Conservation (phyloP, 2,329 filamentous ascomycete species). For the Eutypella sp. region DNA sequence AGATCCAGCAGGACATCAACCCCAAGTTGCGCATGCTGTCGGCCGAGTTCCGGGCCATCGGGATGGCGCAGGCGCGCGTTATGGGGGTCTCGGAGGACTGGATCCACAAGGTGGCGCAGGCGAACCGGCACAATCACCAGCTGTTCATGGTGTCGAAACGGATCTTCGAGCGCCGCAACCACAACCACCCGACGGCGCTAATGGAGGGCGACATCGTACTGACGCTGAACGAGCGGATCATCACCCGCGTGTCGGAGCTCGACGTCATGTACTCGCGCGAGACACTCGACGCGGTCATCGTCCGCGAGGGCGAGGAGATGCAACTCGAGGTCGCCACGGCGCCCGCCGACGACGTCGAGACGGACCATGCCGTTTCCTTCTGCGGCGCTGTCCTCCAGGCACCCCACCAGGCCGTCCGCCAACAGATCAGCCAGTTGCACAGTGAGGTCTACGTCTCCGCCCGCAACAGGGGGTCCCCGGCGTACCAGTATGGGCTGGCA, state of each 20-base stretch:
- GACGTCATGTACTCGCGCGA: constrained; percentile 96
- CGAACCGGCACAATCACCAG: constrained; percentile 89
- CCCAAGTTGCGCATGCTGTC: constrained; percentile 87
- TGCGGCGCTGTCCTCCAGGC: constrained; percentile 91
- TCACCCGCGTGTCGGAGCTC: constrained; percentile 87
- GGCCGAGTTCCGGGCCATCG: constrained; percentile 89
- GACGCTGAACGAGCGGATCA: constrained; percentile 83
- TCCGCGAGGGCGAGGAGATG: constrained; percentile 79
- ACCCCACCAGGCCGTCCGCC: constrained; percentile 91
- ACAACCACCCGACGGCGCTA: constrained; percentile 50
- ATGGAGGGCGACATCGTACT: constrained; percentile 90
- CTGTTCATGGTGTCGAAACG: constrained; percentile 98
- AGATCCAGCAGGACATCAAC: constrained; percentile 73
- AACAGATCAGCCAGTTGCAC: constrained; percentile 95
- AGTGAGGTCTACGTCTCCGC: constrained; percentile 95
- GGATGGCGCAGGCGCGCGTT: constrained; percentile 93
- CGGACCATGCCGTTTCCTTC: constrained; percentile 85
- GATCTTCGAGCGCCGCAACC: constrained; percentile 54
- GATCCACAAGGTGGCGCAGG: constrained; percentile 84
- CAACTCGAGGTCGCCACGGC: constrained; percentile 76
- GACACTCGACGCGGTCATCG: constrained; percentile 74
- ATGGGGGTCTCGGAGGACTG: constrained; percentile 97
- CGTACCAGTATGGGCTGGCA: constrained; percentile 86
- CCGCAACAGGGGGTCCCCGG: constrained; percentile 73
- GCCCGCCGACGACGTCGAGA: constrained; percentile 85